Conservation (phyloP, 441 rosid species). For the Brassica hybrid region DNA sequence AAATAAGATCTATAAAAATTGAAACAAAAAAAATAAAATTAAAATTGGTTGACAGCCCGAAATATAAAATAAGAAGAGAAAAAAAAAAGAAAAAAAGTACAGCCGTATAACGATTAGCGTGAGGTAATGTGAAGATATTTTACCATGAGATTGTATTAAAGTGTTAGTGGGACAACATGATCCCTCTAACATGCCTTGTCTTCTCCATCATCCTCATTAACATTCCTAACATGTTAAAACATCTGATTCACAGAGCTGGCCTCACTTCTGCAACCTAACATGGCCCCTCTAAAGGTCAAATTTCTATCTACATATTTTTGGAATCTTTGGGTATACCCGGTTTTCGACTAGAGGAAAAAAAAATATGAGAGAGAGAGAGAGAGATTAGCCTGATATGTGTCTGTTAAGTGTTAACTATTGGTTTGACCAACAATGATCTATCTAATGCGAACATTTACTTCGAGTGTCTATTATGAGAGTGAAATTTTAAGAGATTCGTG, state of each 20-base stretch:
- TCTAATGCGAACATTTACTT: neutral
- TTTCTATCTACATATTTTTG: neutral
- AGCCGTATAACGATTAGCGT: too few species aligned
- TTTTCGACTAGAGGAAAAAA: constrained; percentile 13
- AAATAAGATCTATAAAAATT: too few species aligned
- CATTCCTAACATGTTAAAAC: constrained; percentile 42
- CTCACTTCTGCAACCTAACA: constrained; percentile 45
- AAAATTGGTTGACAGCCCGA: too few species aligned
- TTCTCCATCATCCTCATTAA: constrained; percentile 42
- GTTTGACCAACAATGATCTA: constrained; percentile 5
- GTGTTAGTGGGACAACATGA: constrained; percentile 38
- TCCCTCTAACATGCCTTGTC: constrained; percentile 41
- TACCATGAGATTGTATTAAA: constrained; percentile 5
- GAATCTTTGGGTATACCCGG: neutral
- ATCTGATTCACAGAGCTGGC: constrained; percentile 39
- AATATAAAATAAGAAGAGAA: too few species aligned
- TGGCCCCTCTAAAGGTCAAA: constrained; percentile 37
- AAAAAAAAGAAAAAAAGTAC: too few species aligned
- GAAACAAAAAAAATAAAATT: too few species aligned
- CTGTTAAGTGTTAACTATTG: constrained; percentile 4
- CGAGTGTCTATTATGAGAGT: neutral
- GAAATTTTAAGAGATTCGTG: constrained; percentile 5
- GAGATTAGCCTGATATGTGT: too few species aligned
- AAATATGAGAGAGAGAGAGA: neutral
- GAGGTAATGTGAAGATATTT: too few species aligned